phyloP scores from a whole-genome alignment of 2,329 filamentous ascomycete species.

The Fusarium zealandicum region DNA sequence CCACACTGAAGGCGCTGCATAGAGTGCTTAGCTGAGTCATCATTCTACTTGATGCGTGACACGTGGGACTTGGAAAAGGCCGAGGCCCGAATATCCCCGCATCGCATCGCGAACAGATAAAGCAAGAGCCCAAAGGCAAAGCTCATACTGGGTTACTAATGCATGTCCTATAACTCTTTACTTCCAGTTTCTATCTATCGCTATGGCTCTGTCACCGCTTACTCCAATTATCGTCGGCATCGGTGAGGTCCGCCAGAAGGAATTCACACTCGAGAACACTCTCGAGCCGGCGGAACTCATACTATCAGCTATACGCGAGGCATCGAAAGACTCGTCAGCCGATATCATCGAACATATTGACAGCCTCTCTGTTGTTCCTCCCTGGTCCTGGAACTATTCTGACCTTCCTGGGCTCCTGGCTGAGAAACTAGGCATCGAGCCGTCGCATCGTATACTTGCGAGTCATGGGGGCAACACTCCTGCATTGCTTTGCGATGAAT shows the following conservation, averaged over 20 bases:
- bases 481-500: conserved; percentile 67
- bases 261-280: conserved; percentile 54
- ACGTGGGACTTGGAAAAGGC: no score
- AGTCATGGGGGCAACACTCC: conserved; percentile 71
- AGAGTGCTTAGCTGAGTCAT: no score
- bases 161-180: no score
- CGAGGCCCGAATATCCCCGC: no score
- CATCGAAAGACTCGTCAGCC: conserved; percentile 56
- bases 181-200: neutral
- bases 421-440: conserved; percentile 55
- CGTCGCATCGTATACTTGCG: conserved; percentile 57
- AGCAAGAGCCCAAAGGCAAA: no score
- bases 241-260: conserved; percentile 67
- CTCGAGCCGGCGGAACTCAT: conserved; percentile 67
- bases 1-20: no score
- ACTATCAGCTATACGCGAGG: conserved; percentile 59
- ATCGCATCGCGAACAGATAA: no score
- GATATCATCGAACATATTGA: conserved; percentile 50
- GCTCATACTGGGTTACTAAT: no score
- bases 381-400: conserved; percentile 72
- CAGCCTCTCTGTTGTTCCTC: conserved; percentile 65
- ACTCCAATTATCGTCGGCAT: conserved; percentile 68
- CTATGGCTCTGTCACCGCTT: neutral
- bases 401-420: conserved; percentile 64
- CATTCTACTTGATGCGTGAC: no score